A percentile compares a stretch with the other conserved stretches of the same genome.
Evolutionary conservation across 2,329 filamentous ascomycete species (phyloP).

Genomic region (Pestalotiopsis sp.): DNA sequence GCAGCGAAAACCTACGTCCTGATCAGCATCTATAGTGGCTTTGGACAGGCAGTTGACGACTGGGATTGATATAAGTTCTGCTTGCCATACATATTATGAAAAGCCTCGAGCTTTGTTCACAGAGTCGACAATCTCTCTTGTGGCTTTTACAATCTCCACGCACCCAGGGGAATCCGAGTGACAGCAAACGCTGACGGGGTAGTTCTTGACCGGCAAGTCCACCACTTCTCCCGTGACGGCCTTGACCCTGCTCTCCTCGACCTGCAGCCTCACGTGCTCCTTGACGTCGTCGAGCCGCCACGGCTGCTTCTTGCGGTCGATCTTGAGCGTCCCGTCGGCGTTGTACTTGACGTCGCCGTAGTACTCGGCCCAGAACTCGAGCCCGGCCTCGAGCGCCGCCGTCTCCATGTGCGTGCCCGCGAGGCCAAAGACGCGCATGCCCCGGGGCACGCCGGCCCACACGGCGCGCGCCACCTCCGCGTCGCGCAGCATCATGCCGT

Average conservation of each 20-base stretch:
- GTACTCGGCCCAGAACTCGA: slow-evolving; percentile 30
- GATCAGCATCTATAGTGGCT: too few relatives aligned
- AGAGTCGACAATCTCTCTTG: slow-evolving; percentile 40
- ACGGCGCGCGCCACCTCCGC: slow-evolving; percentile 27
- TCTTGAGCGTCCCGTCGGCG: slow-evolving; percentile 25
- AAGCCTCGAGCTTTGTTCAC: slow-evolving; percentile 34
- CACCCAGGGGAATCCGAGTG: slow-evolving; percentile 50
- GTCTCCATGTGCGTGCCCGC: slow-evolving; percentile 30
- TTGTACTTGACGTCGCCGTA: slow-evolving; percentile 32
- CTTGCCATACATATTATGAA: too few relatives aligned
- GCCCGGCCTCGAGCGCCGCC: slow-evolving; percentile 23
- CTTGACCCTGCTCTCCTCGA: slow-evolving; percentile 42
- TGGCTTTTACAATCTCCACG: slow-evolving; percentile 44
- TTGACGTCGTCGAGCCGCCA: slow-evolving; percentile 42
- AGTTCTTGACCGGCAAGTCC: slow-evolving; percentile 40
- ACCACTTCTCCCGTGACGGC: slow-evolving; percentile 43
- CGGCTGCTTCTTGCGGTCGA: slow-evolving; percentile 59
- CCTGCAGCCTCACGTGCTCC: slow-evolving; percentile 43
- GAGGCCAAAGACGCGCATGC: slow-evolving; percentile 28
- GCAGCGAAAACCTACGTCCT: too few relatives aligned
- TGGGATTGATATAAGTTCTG: too few relatives aligned
- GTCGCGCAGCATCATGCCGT: slow-evolving; percentile 31
- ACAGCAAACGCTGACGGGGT: slow-evolving; percentile 46
- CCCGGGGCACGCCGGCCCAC: slow-evolving; percentile 25
- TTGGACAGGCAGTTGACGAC: too few relatives aligned